Base-by-base conservation (phyloP, 176 grass and related monocot genomes). In the Echinochloa phyllopogon region DNA sequence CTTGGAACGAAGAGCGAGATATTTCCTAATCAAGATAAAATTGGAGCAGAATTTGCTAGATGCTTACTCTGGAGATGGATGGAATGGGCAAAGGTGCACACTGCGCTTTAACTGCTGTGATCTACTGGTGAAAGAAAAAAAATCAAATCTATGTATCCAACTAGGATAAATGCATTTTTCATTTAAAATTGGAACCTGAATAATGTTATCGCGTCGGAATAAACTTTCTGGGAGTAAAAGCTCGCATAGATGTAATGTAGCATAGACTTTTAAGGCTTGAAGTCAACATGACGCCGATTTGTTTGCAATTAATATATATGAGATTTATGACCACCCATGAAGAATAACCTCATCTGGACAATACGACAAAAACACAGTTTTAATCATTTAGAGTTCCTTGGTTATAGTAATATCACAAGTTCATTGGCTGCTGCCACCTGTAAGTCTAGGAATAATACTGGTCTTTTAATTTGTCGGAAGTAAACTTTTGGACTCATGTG, bases 51-150 rank as follows among this genome's bases (percentile, higher is more conserved):
- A 99, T 93, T 83, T 99, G 44, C 79, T 99, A 47, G 93, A 99
- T 71, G 96, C 96, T 83, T 99, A 99, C 81, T 94, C 87, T 75
- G 91, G 91, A 78, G 96, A 99, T 84, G 96, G 96, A 38, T 99
- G 96, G 96, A 99, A 99, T 41, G 93, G 96, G n/a, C 89, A 88
- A 43, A 99, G 96, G 96, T 99, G 48, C 60, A 68, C 43, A 33
- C 36, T 10, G 4, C 67, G 37, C 78, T 79, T 65, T 85, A 36
- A 72, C 18, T 82, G 14, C 63, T 76, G 17, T 52, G 4, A 65
- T 49, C n/a, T 68, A 13, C 45, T 44, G 62, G 21, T 63, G 20
- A 73, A 65, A 71, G 21, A 71, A 72, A 41, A 48, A 33, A 33
- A 33, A 33, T 73, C 65, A 59, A 74, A 84, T 87, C 17, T n/a